These are phyloP conservation scores for Pyrus communis DNA, from an alignment of 306 rosid species.

Conservation along the genomic window DNA sequence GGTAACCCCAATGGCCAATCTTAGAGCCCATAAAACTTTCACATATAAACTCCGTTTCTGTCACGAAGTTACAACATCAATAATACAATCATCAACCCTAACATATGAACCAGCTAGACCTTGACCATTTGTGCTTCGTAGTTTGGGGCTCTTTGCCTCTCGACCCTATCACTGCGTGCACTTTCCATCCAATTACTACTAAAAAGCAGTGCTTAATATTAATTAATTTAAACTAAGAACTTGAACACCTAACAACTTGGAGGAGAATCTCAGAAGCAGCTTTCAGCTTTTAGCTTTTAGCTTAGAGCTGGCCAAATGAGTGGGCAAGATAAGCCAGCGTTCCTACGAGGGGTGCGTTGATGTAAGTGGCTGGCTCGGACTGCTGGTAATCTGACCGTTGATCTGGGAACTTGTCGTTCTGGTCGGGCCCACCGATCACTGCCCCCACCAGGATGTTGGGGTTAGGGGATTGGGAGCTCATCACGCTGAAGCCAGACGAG, in stretches of 20 bases:
- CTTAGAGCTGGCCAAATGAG: conserved; percentile 46
- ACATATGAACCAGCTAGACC: conserved; percentile 1
- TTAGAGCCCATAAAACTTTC: conserved; percentile 7
- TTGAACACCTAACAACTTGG: conserved; percentile 1
- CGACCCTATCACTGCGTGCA: conserved; percentile 36
- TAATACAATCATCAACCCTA: neutral
- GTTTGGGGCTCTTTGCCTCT: conserved; percentile 15
- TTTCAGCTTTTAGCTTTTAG: neutral
- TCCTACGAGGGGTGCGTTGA: conserved; percentile 84
- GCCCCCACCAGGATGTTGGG: conserved; percentile 71
- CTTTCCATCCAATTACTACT: conserved; percentile 11
- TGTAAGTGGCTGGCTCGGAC: conserved; percentile 85
- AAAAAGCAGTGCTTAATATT: neutral
- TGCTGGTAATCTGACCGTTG: conserved; percentile 70
- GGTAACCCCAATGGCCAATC: neutral
- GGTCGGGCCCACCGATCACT: conserved; percentile 77
- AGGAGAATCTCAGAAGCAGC: neutral
- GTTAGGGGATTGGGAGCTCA: conserved; percentile 61
- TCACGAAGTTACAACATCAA: conserved; percentile 3
- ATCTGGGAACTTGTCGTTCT: conserved; percentile 64
- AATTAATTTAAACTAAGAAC: neutral
- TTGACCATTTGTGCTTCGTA: conserved; percentile 29
- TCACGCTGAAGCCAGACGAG: conserved; percentile 55
- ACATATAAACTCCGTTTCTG: conserved; percentile 12
- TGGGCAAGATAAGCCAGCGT: conserved; percentile 60